phyloP scores from a whole-genome alignment of 257 asterid species.

The Solanum tacnaense region DNA sequence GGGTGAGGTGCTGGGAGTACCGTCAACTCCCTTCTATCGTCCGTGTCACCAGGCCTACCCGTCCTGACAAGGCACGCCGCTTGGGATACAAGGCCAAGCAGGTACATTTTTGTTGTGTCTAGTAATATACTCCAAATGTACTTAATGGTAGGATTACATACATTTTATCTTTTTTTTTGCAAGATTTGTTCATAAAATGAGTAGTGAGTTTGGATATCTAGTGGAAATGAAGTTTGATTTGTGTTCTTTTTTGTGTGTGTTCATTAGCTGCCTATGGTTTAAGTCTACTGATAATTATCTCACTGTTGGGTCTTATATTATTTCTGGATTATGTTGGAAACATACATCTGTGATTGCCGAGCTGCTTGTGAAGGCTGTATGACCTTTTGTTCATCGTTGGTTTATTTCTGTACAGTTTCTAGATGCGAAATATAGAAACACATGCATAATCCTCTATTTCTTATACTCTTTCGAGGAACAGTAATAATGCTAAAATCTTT shows the following conservation, averaged over 20 bases:
- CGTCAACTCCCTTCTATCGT: background rate
- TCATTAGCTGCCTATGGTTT: background rate
- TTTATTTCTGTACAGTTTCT: background rate
- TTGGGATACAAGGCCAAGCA: conserved; percentile 1
- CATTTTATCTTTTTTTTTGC: too few species aligned
- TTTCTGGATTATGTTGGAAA: background rate
- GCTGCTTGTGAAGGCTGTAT: background rate
- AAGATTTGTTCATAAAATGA: background rate
- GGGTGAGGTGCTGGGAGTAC: background rate
- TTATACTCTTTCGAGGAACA: background rate
- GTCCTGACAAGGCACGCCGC: conserved; percentile 2
- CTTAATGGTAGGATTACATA: background rate
- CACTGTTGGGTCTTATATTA: background rate
- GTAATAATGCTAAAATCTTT: background rate
- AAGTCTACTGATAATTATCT: background rate
- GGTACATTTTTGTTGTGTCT: background rate
- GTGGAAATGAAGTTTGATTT: background rate
- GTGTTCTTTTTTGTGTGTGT: background rate
- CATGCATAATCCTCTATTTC: background rate
- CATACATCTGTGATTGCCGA: background rate
- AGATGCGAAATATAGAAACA: background rate
- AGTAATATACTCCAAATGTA: background rate
- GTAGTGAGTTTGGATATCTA: background rate
- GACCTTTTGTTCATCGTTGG: background rate
- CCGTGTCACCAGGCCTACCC: background rate